These are phyloP conservation scores for Picocystis salinarum DNA, from an alignment of 139 green algal genomes.

Conservation along the genomic window DNA sequence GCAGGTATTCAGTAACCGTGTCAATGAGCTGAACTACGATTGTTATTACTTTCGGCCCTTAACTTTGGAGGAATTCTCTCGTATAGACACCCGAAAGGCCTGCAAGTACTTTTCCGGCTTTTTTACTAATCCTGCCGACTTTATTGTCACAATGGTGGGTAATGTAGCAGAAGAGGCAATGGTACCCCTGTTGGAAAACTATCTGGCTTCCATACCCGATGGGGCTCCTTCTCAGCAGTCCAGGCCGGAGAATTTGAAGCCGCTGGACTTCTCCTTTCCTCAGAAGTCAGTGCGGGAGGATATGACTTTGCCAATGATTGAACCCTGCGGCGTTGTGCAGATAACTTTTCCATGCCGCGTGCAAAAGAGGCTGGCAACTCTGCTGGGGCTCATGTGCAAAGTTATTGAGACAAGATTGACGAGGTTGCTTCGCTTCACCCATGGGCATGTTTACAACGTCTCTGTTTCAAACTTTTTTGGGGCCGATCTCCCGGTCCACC, in stretches of 20 bases:
- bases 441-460: slow-evolving; percentile 47
- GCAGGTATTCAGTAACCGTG: slow-evolving; percentile 24
- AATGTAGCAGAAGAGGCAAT: slow-evolving; percentile 27
- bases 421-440: slow-evolving; percentile 52
- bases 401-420: slow-evolving; percentile 58
- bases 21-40: slow-evolving; percentile 48
- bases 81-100: slow-evolving; percentile 24
- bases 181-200: slow-evolving; percentile 28
- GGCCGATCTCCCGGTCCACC: slow-evolving; percentile 23
- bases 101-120: slow-evolving; percentile 31
- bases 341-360: slow-evolving; percentile 51
- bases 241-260: slow-evolving; percentile 17
- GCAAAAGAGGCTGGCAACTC: slow-evolving; percentile 1
- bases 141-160: slow-evolving; percentile 27
- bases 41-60: slow-evolving; percentile 52
- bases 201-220: slow-evolving; percentile 37
- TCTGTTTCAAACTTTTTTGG: slow-evolving; percentile 34
- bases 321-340: slow-evolving; percentile 32
- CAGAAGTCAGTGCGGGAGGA: slow-evolving; percentile 34
- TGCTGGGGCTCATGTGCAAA: slow-evolving; percentile 10
- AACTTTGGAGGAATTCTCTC: slow-evolving; percentile 21
- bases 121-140: slow-evolving; percentile 54
- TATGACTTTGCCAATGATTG: slow-evolving; percentile 48
- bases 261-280: slow-evolving; percentile 49
- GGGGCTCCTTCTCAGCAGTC: not conserved